Evolutionary conservation across 73 alveolate species (phyloP).

Genomic region (Stentor roeselii): DNA sequence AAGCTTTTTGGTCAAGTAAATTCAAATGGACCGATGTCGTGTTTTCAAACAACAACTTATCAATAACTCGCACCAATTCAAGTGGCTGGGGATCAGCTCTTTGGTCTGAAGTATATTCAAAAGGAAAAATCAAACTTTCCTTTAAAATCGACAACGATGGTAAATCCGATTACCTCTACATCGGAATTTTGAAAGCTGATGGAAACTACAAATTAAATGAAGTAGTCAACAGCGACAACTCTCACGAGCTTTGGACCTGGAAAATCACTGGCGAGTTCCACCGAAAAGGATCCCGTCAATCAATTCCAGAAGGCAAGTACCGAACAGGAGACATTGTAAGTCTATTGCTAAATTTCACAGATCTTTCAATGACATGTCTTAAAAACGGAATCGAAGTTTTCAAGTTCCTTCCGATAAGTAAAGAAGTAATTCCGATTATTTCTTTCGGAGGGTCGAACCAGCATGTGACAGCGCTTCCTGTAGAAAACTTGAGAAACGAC

Average conservation of each 20-base stretch:
- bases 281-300: background rate
- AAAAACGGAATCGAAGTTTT: background rate
- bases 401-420: background rate
- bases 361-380: background rate
- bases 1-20: slow-evolving; percentile 19
- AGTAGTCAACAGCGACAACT: slow-evolving; percentile 15
- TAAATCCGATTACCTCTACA: slow-evolving; percentile 4
- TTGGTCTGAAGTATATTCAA: background rate
- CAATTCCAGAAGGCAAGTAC: background rate
- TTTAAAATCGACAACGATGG: slow-evolving; percentile 21
- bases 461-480: slow-evolving; percentile 16
- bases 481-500: background rate
- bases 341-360: background rate
- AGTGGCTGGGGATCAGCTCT: slow-evolving; percentile 32
- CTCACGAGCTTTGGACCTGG: slow-evolving; percentile 26
- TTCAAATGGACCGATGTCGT: slow-evolving; percentile 21
- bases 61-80: slow-evolving; percentile 29
- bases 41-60: background rate
- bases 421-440: slow-evolving; percentile 15
- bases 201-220: slow-evolving; percentile 1
- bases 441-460: slow-evolving; percentile 13
- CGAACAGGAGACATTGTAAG: slow-evolving; percentile 5
- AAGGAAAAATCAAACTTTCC: slow-evolving; percentile 4
- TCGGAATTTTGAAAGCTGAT: slow-evolving; percentile 22
- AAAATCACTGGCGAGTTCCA: slow-evolving; percentile 25